A percentile compares a stretch with the other conserved stretches of the same genome.
Evolutionary conservation across 1,284 basidiomycete genomes (phyloP).

Genomic region (Tylopilus sp.): DNA sequence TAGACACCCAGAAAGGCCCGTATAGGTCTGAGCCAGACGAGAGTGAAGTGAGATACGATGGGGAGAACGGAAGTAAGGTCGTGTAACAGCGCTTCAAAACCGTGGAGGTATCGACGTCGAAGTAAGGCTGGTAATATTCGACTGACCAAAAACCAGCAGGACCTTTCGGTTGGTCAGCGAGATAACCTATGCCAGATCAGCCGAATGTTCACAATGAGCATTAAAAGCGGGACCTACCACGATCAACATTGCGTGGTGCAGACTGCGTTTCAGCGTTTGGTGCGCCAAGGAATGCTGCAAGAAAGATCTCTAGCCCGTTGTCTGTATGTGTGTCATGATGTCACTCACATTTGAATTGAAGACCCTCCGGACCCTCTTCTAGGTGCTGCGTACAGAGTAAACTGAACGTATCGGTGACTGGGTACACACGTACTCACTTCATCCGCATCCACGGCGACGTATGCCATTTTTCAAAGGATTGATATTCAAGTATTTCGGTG

Average conservation of each 20-base stretch:
- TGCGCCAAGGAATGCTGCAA: conserved; percentile 63
- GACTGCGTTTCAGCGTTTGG: conserved; percentile 32
- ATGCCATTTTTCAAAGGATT: conserved; percentile 52
- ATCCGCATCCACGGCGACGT: conserved; percentile 66
- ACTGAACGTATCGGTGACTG: neutral
- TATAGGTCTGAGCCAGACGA: conserved; percentile 80
- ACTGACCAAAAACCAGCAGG: conserved; percentile 76
- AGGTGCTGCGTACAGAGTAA: conserved; percentile 51
- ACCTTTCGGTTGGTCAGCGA: conserved; percentile 59
- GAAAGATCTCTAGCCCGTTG: neutral
- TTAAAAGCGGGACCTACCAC: conserved; percentile 51
- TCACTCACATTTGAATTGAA: conserved; percentile 70
- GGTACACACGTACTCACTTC: conserved; percentile 52
- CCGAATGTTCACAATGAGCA: neutral
- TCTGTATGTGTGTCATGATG: conserved; percentile 16
- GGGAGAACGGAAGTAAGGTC: conserved; percentile 73
- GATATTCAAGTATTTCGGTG: conserved; percentile 4
- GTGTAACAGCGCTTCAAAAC: conserved; percentile 78
- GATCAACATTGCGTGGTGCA: conserved; percentile 53
- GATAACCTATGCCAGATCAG: conserved; percentile 55
- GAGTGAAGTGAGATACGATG: conserved; percentile 68
- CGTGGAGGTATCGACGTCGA: conserved; percentile 83
- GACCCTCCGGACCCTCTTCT: conserved; percentile 71
- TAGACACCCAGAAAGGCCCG: conserved; percentile 96
- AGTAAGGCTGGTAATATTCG: conserved; percentile 85